Evolutionary conservation across 2,329 filamentous ascomycete species (phyloP), one percentile per base, ranked within the genome.

Genomic region (Trichophyton schoenleinii): DNA sequence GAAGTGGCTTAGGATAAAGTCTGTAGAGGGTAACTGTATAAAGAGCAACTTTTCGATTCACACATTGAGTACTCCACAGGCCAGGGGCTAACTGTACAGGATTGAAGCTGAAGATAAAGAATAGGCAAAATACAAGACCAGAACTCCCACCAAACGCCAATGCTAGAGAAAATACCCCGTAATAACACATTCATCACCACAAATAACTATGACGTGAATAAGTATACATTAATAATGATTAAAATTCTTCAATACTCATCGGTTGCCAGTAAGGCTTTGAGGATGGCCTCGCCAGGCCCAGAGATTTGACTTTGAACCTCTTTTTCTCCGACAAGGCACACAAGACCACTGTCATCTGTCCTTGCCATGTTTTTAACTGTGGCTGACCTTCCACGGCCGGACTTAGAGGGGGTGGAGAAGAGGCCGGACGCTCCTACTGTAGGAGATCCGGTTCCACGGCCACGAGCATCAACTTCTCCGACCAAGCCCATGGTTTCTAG

Each of bases 401-500:
- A 84, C 69, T 87, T 87, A 66, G 87, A 88, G 0, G 89, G 88
- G 7, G 88, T 90, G 64, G 85, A 83, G 36, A 83, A 67, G 57
- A 71, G 63, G 70, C 68, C 78, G 75, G 49, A 82, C 71, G 65
- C 75, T 13, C 49, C 41, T 25, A 34, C 38, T n/a, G n/a, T 38
- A n/a, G n/a, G 46, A 36, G 68, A 63, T 74, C 74, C 69, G 88
- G 86, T 65, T 81, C 88, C 53, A 83, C 88, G 58, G 78, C 87
- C 77, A 82, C 89, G 67, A 78, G 88, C 77, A 81, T 89, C 70
- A 76, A 88, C 69, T 75, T 86, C 74, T 72, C 87, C 80, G 4
- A 96, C 81, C 22, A 97, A 78, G 1, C 89, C 91, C 55, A 96
- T 77, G 0, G 91, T 94, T 77, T 99, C 94, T 59, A 99, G 75